phyloP scores from a whole-genome alignment of 2,329 filamentous ascomycete genomes.

The Cladosporium sp. region DNA sequence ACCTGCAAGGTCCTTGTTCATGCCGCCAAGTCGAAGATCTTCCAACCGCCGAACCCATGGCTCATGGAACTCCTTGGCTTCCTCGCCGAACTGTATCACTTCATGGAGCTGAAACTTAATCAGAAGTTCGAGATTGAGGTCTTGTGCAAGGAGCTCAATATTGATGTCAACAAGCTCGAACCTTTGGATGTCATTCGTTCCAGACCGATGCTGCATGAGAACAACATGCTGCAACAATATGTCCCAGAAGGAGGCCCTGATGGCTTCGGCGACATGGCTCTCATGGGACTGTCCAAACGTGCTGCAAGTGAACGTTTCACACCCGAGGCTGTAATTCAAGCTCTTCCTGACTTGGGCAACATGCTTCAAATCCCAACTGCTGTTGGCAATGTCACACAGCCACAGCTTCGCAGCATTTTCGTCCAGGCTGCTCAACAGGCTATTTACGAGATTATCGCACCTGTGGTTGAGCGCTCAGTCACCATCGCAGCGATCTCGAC shows the following conservation, averaged over 20 bases:
- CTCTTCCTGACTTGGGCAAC: conserved; percentile 77
- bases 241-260: conserved; percentile 55
- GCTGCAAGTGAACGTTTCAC: conserved; percentile 66
- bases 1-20: conserved; percentile 93
- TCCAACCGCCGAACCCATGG: conserved; percentile 95
- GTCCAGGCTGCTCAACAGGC: conserved; percentile 81
- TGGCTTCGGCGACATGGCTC: conserved; percentile 69
- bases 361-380: conserved; percentile 74
- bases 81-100: conserved; percentile 88
- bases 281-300: conserved; percentile 66
- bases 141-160: conserved; percentile 81
- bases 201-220: conserved; percentile 45
- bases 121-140: conserved; percentile 99
- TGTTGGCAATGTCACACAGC: conserved; percentile 68
- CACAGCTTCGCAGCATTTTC: conserved; percentile 68
- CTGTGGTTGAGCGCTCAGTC: conserved; percentile 93
- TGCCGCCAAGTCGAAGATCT: conserved; percentile 78
- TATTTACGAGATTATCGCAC: conserved; percentile 92
- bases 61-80: conserved; percentile 91
- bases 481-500: conserved; percentile 98
- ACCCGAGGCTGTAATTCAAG: conserved; percentile 70
- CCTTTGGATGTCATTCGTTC: conserved; percentile 83
- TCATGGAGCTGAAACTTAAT: conserved; percentile 89
- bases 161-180: conserved; percentile 91
- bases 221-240: conserved; percentile 34